phyloP scores from a whole-genome alignment of 2,329 filamentous ascomycete genomes.

The Dactylellina sp. region DNA sequence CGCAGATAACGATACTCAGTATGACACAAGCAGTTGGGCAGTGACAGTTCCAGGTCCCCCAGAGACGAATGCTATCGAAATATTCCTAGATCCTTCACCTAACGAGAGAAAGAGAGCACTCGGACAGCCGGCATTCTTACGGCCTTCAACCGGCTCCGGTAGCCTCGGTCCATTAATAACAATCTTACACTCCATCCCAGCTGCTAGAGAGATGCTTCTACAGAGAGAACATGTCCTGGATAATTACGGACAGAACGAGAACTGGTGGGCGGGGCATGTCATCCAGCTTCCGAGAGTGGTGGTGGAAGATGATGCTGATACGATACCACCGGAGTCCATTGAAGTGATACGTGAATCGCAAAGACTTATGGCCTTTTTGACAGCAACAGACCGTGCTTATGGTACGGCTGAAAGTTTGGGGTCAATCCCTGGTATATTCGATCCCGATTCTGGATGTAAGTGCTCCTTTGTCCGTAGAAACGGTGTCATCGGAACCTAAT shows the following conservation, averaged over 20 bases:
- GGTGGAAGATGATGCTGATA: constrained; percentile 52
- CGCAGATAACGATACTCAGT: constrained; percentile 57
- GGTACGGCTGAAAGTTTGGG: constrained; percentile 59
- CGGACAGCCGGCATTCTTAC: constrained; percentile 60
- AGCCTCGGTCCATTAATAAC: constrained; percentile 58
- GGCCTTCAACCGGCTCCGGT: constrained; percentile 56
- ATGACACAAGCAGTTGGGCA: constrained; percentile 59
- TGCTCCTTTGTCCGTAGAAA: neutral
- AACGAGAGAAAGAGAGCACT: constrained; percentile 57
- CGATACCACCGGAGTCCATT: constrained; percentile 49
- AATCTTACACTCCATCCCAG: constrained; percentile 60
- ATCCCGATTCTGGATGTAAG: constrained; percentile 46
- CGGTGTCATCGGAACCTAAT: neutral
- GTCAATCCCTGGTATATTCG: constrained; percentile 50
- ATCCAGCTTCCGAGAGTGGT: constrained; percentile 59
- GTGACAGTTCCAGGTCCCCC: constrained; percentile 53
- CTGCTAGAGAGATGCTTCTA: constrained; percentile 58
- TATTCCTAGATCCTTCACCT: constrained; percentile 59
- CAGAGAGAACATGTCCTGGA: constrained; percentile 46
- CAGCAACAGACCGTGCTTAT: constrained; percentile 59
- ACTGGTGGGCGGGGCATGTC: constrained; percentile 60
- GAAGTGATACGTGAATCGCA: constrained; percentile 59
- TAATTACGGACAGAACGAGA: constrained; percentile 59
- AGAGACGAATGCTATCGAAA: constrained; percentile 57
- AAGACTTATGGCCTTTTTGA: constrained; percentile 60